phyloP scores from a whole-genome alignment of 225 moss, liverwort and hornwort species.

The Neckera pumila region DNA sequence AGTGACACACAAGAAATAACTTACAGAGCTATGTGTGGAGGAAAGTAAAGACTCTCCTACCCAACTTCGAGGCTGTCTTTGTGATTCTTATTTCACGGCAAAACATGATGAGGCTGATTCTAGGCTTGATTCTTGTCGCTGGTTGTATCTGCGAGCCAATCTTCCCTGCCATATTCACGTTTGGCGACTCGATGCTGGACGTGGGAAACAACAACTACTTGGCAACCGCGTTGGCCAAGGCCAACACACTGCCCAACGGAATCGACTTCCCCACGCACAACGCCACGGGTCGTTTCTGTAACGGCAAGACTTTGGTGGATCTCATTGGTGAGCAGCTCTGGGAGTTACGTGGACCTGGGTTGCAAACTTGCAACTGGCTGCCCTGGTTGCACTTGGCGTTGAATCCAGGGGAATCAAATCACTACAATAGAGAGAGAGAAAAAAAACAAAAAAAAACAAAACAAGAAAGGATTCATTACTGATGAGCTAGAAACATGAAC shows the following conservation, averaged over 20 bases:
- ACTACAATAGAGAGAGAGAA: not conserved
- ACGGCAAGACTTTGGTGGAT: conserved; percentile 26
- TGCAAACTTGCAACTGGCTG: not conserved
- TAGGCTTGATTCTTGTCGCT: not conserved
- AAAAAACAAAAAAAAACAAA: too few species aligned
- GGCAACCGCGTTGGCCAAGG: conserved; percentile 6
- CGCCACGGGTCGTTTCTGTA: conserved; percentile 44
- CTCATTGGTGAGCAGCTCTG: conserved; percentile 9
- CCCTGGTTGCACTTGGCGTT: not conserved
- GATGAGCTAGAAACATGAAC: not conserved
- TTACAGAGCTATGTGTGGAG: not conserved
- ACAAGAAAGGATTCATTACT: not conserved
- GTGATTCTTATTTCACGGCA: not conserved
- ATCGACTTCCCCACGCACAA: conserved; percentile 25
- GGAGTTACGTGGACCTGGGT: not conserved
- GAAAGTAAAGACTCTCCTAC: not conserved
- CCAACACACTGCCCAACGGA: conserved; percentile 22
- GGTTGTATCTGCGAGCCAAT: not conserved
- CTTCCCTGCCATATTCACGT: conserved; percentile 33
- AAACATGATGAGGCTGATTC: not conserved
- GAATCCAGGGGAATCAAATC: too few species aligned
- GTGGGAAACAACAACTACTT: conserved; percentile 45
- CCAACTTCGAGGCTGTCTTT: not conserved
- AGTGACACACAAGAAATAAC: not conserved
- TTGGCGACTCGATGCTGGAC: conserved; percentile 32